A percentile compares a stretch with the other conserved stretches of the same genome.
Conservation (phyloP, 768 basidiomycete species). For the Porphyrellus cyaneotinctus region DNA sequence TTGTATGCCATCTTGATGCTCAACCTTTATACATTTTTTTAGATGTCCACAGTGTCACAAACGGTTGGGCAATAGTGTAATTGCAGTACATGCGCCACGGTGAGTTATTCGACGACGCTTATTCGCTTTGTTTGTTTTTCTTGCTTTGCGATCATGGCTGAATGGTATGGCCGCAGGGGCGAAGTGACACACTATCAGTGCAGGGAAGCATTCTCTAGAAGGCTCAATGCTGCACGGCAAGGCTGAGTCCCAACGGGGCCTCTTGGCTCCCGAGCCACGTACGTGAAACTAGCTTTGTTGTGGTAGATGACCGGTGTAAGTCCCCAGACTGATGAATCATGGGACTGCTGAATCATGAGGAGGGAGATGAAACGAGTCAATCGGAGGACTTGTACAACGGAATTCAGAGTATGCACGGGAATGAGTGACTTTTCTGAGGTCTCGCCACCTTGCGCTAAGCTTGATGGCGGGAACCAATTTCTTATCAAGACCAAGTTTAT, state of each 20-base stretch:
- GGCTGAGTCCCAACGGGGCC: conserved; percentile 3
- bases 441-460: too few species aligned
- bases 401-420: too few species aligned
- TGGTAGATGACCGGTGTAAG: too few species aligned
- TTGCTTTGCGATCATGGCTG: not conserved
- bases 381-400: too few species aligned
- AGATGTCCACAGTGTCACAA: conserved; percentile 98
- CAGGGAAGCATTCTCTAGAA: conserved; percentile 73
- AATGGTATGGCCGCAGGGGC: conserved; percentile 49
- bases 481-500: too few species aligned
- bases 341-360: too few species aligned
- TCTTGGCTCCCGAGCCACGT: too few species aligned
- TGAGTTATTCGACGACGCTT: conserved; percentile 31
- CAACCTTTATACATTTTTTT: not conserved
- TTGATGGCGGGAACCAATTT: too few species aligned
- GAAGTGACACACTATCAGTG: conserved; percentile 98
- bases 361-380: too few species aligned
- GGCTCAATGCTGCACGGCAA: conserved; percentile 39
- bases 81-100: conserved; percentile 90
- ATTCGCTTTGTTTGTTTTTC: not conserved
- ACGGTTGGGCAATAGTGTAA: conserved; percentile 86
- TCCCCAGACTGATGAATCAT: too few species aligned
- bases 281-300: too few species aligned
- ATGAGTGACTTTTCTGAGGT: too few species aligned
- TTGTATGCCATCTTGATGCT: not conserved